These are phyloP conservation scores for Podospora pseudoanserina DNA, from an alignment of 495 filamentous ascomycete species.

Conservation along the genomic window DNA sequence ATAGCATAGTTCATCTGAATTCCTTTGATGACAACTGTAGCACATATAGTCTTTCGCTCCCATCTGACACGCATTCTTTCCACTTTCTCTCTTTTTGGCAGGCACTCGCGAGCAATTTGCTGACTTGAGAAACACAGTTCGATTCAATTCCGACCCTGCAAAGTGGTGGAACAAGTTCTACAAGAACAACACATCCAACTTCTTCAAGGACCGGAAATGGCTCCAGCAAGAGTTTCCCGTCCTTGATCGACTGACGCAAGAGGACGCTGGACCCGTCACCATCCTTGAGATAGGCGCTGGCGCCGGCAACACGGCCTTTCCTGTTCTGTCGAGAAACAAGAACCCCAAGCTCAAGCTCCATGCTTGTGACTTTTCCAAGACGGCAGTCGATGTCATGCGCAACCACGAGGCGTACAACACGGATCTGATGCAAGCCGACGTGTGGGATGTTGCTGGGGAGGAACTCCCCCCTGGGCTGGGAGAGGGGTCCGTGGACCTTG, in stretches of 20 bases:
- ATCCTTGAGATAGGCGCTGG: slow-evolving; percentile 92
- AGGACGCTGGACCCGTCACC: slow-evolving; percentile 56
- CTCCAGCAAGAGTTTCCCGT: slow-evolving; percentile 90
- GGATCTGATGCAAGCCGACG: slow-evolving; percentile 71
- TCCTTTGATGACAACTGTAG: slow-evolving; percentile 49
- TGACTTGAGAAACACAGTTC: slow-evolving; percentile 43
- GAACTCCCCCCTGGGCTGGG: slow-evolving; percentile 70
- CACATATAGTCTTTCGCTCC: slow-evolving; percentile 59
- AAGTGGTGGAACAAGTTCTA: slow-evolving; percentile 99
- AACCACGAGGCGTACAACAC: slow-evolving; percentile 59
- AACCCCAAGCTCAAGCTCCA: slow-evolving; percentile 76
- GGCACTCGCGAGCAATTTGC: slow-evolving; percentile 20
- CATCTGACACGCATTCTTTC: slow-evolving; percentile 47
- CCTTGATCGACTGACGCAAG: slow-evolving; percentile 62
- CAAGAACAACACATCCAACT: slow-evolving; percentile 88
- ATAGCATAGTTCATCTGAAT: slow-evolving; percentile 63
- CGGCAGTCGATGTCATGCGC: slow-evolving; percentile 85
- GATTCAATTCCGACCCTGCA: slow-evolving; percentile 83
- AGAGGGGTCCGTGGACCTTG: slow-evolving; percentile 76
- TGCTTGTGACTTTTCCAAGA: slow-evolving; percentile 90
- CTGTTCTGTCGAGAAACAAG: slow-evolving; percentile 73
- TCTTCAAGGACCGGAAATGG: slow-evolving; percentile 99
- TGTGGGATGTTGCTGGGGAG: slow-evolving; percentile 81
- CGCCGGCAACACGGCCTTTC: slow-evolving; percentile 94
- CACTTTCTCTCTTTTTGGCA: slow-evolving; percentile 10